Percentiles rank a stretch among this genome's conserved stretches.
Conservation (phyloP, 257 asterid species). For the Gentiana straminea region DNA sequence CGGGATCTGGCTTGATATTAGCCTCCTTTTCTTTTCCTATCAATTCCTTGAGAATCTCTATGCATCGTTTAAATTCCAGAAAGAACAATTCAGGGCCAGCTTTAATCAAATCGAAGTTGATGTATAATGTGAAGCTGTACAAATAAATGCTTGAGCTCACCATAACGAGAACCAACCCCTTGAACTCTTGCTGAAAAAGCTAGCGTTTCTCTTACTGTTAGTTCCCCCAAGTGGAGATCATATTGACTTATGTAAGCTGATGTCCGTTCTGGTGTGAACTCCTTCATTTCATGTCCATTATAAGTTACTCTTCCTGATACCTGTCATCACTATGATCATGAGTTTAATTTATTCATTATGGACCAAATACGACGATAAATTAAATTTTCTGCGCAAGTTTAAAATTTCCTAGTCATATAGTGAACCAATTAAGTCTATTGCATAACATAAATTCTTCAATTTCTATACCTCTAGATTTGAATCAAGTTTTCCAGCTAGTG, state of each 20-base stretch:
- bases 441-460: background rate
- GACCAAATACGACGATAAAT: background rate
- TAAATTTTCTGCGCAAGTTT: too few relatives aligned
- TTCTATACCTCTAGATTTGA: slow-evolving; percentile 41
- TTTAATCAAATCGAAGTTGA: background rate
- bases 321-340: background rate
- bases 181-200: slow-evolving; percentile 95
- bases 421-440: background rate
- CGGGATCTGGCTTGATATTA: slow-evolving; percentile 40
- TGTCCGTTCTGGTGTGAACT: slow-evolving; percentile 4
- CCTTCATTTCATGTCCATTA: slow-evolving; percentile 7
- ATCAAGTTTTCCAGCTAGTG: slow-evolving; percentile 84
- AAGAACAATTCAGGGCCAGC: background rate
- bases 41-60: slow-evolving; percentile 41
- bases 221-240: slow-evolving; percentile 52
- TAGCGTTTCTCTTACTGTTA: slow-evolving; percentile 54
- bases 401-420: background rate
- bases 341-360: background rate
- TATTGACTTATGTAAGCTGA: slow-evolving; percentile 6
- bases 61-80: slow-evolving; percentile 6
- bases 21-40: slow-evolving; percentile 34
- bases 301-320: slow-evolving; percentile 1
- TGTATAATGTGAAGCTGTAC: background rate
- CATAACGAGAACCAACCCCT: slow-evolving; percentile 55
- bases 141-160: slow-evolving; percentile 18